Base-by-base conservation (phyloP, 352 stramenopile genomes). In the Pythium diclinum region DNA sequence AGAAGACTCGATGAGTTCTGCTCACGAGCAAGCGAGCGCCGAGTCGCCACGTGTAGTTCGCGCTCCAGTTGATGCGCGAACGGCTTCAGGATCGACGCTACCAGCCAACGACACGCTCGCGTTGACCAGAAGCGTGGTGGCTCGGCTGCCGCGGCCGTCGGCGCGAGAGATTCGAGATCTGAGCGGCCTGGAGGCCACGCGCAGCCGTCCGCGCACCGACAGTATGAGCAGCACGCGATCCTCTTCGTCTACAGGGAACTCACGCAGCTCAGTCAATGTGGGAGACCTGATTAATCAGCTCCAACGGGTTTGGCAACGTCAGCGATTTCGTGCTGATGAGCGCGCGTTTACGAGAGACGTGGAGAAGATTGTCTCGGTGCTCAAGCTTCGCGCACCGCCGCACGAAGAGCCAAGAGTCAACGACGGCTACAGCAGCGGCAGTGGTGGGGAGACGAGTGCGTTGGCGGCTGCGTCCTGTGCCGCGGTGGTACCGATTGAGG, bases 281-380 rank as follows among this genome's bases (percentile, higher is more conserved):
- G 57, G 54, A n/a, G 81, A 91, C 53, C 68, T 93, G 30, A 79
- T 89, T 36, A 56, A 67, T 16, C 81, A 88, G 48, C 68, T 91
- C 7, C 81, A 89, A 59, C 67, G 72, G 28, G 66, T 93, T 8
- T 88, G 74, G 30, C 83, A 76, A 56, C 76, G 85, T 17, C 81
- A 91, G 67, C 81, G 81, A n/a, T 69, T 79, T 51, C 79, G 81
- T 4, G 73, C 74, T 0, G 85, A 93, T 32, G 85, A 91, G 63
- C 76, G 83, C 6, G 62, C 72, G 1, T 91, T 91, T 59, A 75
- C 83, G 21, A 75, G 83, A 33, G 85, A 91, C 34, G 74, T 91
- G 23, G 85, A 91, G 63, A 82, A 76, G 32, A 77, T 90, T 33
- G 52, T 91, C 55, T 44, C 21, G 1, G 59, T 59, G 47, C 48